Conservation (phyloP, 306 rosid species). For the Aeschynomene evenia region DNA sequence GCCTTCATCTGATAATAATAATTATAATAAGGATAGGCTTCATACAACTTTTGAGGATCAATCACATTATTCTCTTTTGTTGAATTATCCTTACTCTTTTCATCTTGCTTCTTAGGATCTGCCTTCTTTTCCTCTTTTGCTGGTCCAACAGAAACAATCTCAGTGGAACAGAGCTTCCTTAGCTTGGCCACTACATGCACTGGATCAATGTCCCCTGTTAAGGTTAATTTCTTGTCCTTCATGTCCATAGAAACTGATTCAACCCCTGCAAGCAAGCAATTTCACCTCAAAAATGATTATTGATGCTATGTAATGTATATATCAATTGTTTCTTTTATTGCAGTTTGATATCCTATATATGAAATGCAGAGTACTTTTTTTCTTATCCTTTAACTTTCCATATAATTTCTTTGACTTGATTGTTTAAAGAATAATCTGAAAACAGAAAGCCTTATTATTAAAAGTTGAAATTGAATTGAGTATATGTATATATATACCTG, state of each 20-base stretch:
- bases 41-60: conserved; percentile 4
- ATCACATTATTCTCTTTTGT: not conserved
- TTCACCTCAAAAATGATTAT: not conserved
- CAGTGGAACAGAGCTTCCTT: conserved; percentile 47
- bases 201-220: conserved; percentile 59
- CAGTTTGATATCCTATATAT: not conserved
- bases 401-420: not conserved
- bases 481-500: too few species aligned
- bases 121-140: conserved; percentile 64
- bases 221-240: conserved; percentile 60
- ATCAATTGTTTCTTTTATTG: not conserved
- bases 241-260: conserved; percentile 58
- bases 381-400: not conserved
- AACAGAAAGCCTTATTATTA: not conserved
- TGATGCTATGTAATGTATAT: not conserved
- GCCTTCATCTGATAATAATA: conserved; percentile 29
- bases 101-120: conserved; percentile 35
- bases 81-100: conserved; percentile 28
- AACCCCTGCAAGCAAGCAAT: conserved; percentile 39
- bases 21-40: not conserved
- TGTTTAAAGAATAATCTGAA: not conserved
- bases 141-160: conserved; percentile 62
- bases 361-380: not conserved
- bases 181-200: conserved; percentile 49
- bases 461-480: not conserved